Evolutionary conservation across 768 basidiomycete genomes (phyloP).

Genomic region (Amanita rimosa): DNA sequence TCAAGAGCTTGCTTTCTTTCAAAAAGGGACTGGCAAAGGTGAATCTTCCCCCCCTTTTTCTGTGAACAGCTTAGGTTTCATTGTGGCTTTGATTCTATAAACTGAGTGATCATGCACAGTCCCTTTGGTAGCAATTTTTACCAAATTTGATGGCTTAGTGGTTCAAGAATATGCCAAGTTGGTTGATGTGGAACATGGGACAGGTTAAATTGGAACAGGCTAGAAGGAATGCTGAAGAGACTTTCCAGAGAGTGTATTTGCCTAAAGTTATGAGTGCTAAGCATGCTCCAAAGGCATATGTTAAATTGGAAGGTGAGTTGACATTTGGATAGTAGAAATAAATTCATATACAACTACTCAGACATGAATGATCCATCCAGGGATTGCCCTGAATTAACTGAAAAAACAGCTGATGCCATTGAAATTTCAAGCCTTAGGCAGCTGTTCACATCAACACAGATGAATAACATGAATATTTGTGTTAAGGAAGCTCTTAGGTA

Average conservation of each 20-base stretch:
- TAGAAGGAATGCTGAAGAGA: conserved; percentile 7
- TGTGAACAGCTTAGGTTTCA: no score
- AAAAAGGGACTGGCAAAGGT: conserved; percentile 16
- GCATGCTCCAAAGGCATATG: conserved; percentile 1
- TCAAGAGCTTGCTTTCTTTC: conserved; percentile 20
- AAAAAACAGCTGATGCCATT: conserved; percentile 12
- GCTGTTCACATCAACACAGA: background rate
- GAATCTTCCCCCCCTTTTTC: background rate
- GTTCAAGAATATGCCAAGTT: conserved; percentile 9
- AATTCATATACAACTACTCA: background rate
- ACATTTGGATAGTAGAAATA: background rate
- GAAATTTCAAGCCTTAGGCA: conserved; percentile 9
- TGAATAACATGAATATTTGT: conserved; percentile 2
- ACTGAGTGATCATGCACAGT: conserved; percentile 14
- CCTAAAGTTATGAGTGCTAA: background rate
- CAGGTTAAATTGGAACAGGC: conserved; percentile 6
- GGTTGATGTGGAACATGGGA: conserved; percentile 1
- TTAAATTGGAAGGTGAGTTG: background rate
- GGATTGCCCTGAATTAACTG: conserved; percentile 8
- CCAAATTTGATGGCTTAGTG: conserved; percentile 23
- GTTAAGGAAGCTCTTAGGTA: conserved; percentile 7
- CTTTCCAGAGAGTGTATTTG: conserved; percentile 9
- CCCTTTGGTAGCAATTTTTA: conserved; percentile 26
- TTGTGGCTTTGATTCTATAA: no score
- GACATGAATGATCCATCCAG: conserved; percentile 11